Conservation (phyloP, 176 grass and related monocot species). For the Tuctoria greenei region DNA sequence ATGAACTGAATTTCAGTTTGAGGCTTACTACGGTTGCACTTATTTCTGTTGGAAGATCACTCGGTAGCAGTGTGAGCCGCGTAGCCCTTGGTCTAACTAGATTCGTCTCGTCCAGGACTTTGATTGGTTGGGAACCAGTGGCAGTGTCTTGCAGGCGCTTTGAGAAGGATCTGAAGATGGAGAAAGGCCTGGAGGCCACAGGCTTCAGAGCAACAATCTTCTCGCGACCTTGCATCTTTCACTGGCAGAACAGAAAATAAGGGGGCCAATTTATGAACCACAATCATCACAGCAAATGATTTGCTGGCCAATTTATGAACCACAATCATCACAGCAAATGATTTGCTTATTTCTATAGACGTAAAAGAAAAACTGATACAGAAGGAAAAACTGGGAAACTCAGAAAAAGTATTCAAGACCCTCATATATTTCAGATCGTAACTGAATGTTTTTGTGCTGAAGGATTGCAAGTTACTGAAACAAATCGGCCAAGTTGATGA, state of each 20-base stretch:
- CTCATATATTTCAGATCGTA: constrained; percentile 10
- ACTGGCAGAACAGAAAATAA: constrained; percentile 8
- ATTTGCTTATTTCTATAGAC: background rate
- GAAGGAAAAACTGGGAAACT: background rate
- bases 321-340: background rate
- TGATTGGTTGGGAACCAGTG: constrained; percentile 12
- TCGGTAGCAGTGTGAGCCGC: constrained; percentile 11
- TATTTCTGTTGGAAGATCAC: constrained; percentile 13
- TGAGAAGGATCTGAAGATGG: constrained; percentile 12
- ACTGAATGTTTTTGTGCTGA: background rate
- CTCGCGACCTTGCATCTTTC: constrained; percentile 42
- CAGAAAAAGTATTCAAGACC: background rate
- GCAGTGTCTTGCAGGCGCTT: constrained; percentile 34
- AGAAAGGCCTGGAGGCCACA: constrained; percentile 52
- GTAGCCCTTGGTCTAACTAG: constrained; percentile 47
- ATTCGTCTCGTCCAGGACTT: constrained; percentile 8
- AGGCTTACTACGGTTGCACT: constrained; percentile 33
- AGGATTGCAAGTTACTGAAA: background rate
- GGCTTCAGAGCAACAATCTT: constrained; percentile 52
- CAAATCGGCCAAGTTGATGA: background rate
- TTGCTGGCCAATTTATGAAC: too few relatives aligned
- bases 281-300: background rate
- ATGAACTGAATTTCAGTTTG: background rate
- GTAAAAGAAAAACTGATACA: background rate
- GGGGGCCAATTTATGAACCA: background rate